Base-by-base conservation (phyloP, 441 rosid genomes). In the Adansonia grandidieri region DNA sequence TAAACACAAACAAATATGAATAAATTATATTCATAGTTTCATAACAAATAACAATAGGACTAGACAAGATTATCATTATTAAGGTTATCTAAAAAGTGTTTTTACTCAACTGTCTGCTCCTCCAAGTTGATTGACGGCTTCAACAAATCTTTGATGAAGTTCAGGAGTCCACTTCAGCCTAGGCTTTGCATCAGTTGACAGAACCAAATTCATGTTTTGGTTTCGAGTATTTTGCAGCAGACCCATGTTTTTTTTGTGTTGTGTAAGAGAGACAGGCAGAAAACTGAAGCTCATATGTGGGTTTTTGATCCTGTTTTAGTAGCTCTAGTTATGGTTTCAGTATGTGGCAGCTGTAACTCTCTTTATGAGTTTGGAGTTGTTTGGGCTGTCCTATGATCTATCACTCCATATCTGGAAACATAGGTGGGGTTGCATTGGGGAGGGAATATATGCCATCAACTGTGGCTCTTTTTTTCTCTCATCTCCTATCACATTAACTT, bases 111-210 rank as follows among this genome's bases (percentile, higher is more conserved):
- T 94, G 81, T 96, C 91, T 77, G 97, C 87, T 45, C 99, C 99
- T 71, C 97, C 98, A 75, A 96, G 91, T 70, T 91, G 98, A 77
- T 77, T 77, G 82, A 96, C 87, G 0, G 97, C 94, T 72, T 94
- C 97, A 22, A 91, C 83, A 83, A 96, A 96, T 79, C 89, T 87
- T 17, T 86, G 93, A 85, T 94, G 99, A 71, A 96, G 95, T 82
- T 96, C 97, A 65, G 89, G 85, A 82, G 97, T 92, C 99, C 99
- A 96, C 83, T 96, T 96, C 19, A 96, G 89, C 85, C 98, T 94
- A 44, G 97, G 99, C 84, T 96, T 96, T 64, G 95, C 91, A 88
- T 96, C 99, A 53, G 93, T 85, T 60, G 99, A 94, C 79, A 92
- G 79, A 64, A 91, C 89, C 88, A 94, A 87, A 81, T 80, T 91